phyloP scores from a whole-genome alignment of 768 basidiomycete species.

The Phanerochaete sordida region DNA sequence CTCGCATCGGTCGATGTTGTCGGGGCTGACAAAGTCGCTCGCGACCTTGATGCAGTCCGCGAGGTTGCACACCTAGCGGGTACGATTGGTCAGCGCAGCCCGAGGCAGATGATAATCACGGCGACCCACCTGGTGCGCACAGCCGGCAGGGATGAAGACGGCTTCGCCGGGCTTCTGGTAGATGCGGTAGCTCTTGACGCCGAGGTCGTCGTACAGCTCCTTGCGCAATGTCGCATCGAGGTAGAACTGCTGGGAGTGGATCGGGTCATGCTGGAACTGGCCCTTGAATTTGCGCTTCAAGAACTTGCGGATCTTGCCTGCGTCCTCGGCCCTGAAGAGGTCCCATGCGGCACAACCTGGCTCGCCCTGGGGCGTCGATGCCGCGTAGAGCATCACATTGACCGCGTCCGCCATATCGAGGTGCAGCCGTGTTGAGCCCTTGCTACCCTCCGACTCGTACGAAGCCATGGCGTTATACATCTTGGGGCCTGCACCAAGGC shows the following conservation, averaged over 20 bases:
- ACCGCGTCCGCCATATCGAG: conserved; percentile 96
- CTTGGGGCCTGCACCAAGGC: conserved; percentile 66
- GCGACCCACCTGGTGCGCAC: conserved; percentile 75
- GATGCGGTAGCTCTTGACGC: conserved; percentile 76
- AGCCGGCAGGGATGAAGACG: conserved; percentile 93
- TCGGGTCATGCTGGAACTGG: conserved; percentile 69
- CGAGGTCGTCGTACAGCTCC: conserved; percentile 61
- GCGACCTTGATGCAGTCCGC: conserved; percentile 97
- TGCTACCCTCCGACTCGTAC: conserved; percentile 58
- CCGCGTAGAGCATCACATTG: conserved; percentile 83
- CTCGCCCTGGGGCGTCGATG: conserved; percentile 48
- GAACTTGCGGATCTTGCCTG: conserved; percentile 73
- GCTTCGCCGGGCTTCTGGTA: conserved; percentile 93
- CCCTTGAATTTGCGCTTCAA: conserved; percentile 60
- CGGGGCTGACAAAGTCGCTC: conserved; percentile 90
- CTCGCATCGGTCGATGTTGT: conserved; percentile 87
- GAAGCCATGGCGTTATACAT: conserved; percentile 92
- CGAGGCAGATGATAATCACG: background rate
- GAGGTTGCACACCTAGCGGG: conserved; percentile 75
- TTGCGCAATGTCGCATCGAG: conserved; percentile 66
- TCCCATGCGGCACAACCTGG: conserved; percentile 91
- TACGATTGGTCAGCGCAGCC: background rate
- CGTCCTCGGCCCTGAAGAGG: conserved; percentile 78
- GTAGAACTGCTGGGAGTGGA: conserved; percentile 88
- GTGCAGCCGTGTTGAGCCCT: conserved; percentile 85